A percentile compares a stretch with the other conserved stretches of the same genome.
Conservation (phyloP, 2,329 filamentous ascomycete species). For the Thyridium curvatum region DNA sequence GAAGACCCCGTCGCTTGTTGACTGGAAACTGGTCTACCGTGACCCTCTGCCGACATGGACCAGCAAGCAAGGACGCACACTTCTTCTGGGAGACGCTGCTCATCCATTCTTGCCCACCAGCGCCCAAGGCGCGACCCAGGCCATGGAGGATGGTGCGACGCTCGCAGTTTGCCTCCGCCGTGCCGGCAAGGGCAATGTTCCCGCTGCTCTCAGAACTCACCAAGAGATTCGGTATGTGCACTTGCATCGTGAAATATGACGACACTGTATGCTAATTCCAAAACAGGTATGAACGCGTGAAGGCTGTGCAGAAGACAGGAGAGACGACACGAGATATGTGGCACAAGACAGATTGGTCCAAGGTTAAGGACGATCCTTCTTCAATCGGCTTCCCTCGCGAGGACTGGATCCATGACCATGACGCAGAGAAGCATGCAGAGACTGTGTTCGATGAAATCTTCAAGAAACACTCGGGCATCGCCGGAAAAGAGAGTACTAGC, state of each 20-base stretch:
- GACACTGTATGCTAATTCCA: conserved; percentile 1
- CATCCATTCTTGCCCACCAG: conserved; percentile 32
- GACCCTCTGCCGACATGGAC: conserved; percentile 22
- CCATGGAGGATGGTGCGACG: conserved; percentile 31
- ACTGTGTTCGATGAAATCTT: conserved; percentile 26
- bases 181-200: conserved; percentile 28
- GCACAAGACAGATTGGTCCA: conserved; percentile 48
- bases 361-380: conserved; percentile 38
- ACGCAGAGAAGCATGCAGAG: conserved; percentile 39
- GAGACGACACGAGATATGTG: conserved; percentile 44
- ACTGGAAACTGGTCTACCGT: conserved; percentile 31
- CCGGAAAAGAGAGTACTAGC: no score
- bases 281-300: conserved; percentile 36
- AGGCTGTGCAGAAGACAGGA: conserved; percentile 41
- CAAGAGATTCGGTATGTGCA: conserved; percentile 31
- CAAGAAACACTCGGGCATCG: conserved; percentile 12
- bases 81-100: conserved; percentile 31
- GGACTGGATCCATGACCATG: conserved; percentile 45
- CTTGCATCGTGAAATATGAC: neutral
- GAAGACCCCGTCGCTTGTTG: conserved; percentile 35
- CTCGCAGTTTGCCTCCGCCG: conserved; percentile 32
- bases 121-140: conserved; percentile 29
- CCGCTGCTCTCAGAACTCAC: conserved; percentile 33
- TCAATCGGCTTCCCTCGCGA: conserved; percentile 41
- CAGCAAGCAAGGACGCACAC: conserved; percentile 22